Base-by-base conservation (phyloP, 805 yeast genomes). In the Saturnispora quitensis region DNA sequence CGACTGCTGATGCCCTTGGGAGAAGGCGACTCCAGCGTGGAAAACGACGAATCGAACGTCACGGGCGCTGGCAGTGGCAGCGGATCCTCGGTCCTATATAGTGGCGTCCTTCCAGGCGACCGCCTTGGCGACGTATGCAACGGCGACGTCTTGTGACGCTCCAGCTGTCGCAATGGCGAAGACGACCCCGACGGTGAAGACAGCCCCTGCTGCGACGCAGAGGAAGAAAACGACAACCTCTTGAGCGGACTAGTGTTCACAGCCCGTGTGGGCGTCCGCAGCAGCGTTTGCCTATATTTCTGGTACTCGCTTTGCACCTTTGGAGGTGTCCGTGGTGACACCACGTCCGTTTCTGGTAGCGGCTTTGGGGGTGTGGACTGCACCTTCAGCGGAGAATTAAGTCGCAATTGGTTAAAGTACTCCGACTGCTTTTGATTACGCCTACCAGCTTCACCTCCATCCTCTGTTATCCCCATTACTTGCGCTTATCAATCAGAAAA, bases 31-130 rank as follows among this genome's bases (percentile, higher is more conserved):
- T 44, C 43, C n/a, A 50, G 24, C 15, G 47, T 38, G 9, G 54
- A 47, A 48, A 50, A 43, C 4, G 51, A 44, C 13, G 53, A 50
- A 36, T 50, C 49, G 4, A 49, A 51, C 40, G 40, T 47, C 43
- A 51, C 34, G 15, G 51, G 44, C 13, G 31, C 15, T 5, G 31
- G 44, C 12, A 24, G 44, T 6, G 18, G 25, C 28, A 22, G 15
- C 28, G 6, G n/a, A 7, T 38, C 42, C 7, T 38, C 42, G n/a
- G 24, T 20, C 17, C 22, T 38, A n/a, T 18, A 5, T 15, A 38
- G 10, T 10, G 7, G 10, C 10, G 13, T 12, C 6, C 42, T 38
- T 10, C 22, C 22, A 8, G 42, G 42, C 5, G 42, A 38, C 13
- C 42, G 12, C 24, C 24, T 38, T 38, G 42, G 42, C 8, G 42